phyloP scores from a whole-genome alignment of 495 filamentous ascomycete genomes.

The Penicillium parvum region DNA sequence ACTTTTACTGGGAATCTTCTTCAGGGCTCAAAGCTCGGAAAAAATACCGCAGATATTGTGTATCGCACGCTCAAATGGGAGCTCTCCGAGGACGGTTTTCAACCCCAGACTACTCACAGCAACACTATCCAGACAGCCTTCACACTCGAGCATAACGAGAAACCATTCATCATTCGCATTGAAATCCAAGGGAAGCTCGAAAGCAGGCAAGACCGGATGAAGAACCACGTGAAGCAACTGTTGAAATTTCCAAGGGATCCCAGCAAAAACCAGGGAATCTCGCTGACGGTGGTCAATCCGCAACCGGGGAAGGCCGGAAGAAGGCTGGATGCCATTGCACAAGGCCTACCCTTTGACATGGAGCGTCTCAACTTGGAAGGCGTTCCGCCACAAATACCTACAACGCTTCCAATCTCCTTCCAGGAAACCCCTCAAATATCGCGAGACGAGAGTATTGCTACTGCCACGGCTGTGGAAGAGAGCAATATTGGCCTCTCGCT shows the following conservation, averaged over 20 bases:
- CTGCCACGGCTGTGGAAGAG: neutral
- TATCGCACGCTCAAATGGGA: conserved; percentile 27
- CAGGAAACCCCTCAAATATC: neutral
- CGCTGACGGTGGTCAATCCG: conserved; percentile 8
- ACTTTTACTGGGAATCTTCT: conserved; percentile 5
- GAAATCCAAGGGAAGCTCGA: conserved; percentile 21
- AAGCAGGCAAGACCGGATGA: conserved; percentile 1
- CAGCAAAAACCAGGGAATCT: conserved; percentile 6
- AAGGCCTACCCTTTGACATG: conserved; percentile 4
- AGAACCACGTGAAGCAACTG: neutral
- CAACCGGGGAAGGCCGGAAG: neutral
- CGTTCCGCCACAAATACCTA: conserved; percentile 3
- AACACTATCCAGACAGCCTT: conserved; percentile 31
- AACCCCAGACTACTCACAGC: conserved; percentile 23
- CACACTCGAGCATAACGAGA: conserved; percentile 27
- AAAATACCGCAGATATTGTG: neutral
- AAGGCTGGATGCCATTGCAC: conserved; percentile 10
- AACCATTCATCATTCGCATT: conserved; percentile 28
- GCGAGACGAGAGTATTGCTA: neutral
- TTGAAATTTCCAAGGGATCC: conserved; percentile 4
- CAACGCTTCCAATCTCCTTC: conserved; percentile 1
- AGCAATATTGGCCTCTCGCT: neutral
- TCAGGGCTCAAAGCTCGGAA: neutral
- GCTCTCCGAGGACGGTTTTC: conserved; percentile 23
- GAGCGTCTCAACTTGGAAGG: conserved; percentile 1